Evolutionary conservation across 2,329 filamentous ascomycete genomes (phyloP).

Genomic region (Plectosphaerella sp.): DNA sequence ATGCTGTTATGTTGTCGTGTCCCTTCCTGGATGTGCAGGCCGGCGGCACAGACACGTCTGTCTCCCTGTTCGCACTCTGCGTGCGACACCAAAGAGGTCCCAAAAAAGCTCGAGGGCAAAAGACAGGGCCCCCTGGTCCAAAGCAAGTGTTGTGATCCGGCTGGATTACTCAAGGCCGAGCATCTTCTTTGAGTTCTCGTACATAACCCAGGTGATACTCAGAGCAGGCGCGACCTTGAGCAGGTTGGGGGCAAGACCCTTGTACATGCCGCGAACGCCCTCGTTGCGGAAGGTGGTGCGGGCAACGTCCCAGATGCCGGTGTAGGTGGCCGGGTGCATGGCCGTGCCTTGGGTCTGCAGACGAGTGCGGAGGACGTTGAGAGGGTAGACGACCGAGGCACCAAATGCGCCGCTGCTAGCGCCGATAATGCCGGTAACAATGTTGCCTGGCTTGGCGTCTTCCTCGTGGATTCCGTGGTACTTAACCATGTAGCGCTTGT

Average conservation of each 20-base stretch:
- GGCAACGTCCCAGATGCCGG: constrained; percentile 84
- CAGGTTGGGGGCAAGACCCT: constrained; percentile 89
- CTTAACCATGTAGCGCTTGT: constrained; percentile 67
- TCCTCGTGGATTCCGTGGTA: constrained; percentile 71
- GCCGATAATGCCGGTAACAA: constrained; percentile 83
- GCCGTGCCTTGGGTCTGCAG: constrained; percentile 91
- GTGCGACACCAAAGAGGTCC: too few species aligned
- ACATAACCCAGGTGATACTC: constrained; percentile 91
- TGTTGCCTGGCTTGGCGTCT: constrained; percentile 74
- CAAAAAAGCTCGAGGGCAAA: too few species aligned
- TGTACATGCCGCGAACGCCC: constrained; percentile 83
- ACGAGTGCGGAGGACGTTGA: constrained; percentile 88
- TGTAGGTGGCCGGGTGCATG: constrained; percentile 88
- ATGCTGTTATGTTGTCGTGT: background rate
- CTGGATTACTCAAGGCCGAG: constrained; percentile 45
- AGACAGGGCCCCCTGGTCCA: too few species aligned
- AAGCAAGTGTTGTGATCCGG: too few species aligned
- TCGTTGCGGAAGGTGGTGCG: constrained; percentile 78
- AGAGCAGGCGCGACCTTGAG: constrained; percentile 95
- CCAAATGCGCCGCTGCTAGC: constrained; percentile 89
- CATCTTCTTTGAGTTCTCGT: constrained; percentile 80
- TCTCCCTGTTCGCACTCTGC: too few species aligned
- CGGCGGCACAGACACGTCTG: background rate
- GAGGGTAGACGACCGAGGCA: constrained; percentile 88
- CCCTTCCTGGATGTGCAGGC: background rate